Base-by-base conservation (phyloP, 208 protist species). In the Trypanosoma rangeli region DNA sequence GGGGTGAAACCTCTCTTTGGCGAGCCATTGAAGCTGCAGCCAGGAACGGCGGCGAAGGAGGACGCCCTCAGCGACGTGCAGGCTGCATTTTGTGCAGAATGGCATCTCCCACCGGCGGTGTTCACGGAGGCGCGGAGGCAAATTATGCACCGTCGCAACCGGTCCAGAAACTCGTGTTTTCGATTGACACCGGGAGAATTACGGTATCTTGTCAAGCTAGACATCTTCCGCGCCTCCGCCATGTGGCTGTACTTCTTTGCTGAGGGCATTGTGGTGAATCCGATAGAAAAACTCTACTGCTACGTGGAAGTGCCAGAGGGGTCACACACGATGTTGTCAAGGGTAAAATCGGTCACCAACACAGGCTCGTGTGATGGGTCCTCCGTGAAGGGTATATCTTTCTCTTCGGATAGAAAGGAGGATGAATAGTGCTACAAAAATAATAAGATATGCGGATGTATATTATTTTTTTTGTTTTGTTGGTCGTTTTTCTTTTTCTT, bases 151-250 rank as follows among this genome's bases (percentile, higher is more conserved):
- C 80, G 73, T 7, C 72, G 78, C 5, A 13, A 20, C 5, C 65
- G 60, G 31, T 35, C 18, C 5, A 66, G 72, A 29, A 52, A 62
- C 33, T 48, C 67, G 10, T 35, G 26, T 18, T 37, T 90, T 62
- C 63, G 75, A 33, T 53, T 90, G 29, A 85, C 83, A 16, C 85
- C 85, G 13, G 82, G 90, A 26, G 79, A 93, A 62, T 65, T 95
- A 50, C 72, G 86, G 2, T 61, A 77, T 42, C 63, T 92, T 68
- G 81, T 86, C 0, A 74, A 76, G 3, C 70, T 92, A 28, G 90
- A 95, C 68, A 89, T 93, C 56, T 93, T 95, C 69, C 78, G 90
- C 9, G 77, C 86, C 22, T 86, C 82, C 50, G 86, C 85, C 33
- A 56, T 93, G 76, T 93, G 90, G 90, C 52, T 70, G 48, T 66